A percentile compares a stretch with the other conserved stretches of the same genome.
Evolutionary conservation across 2,329 filamentous ascomycete species (phyloP).

Genomic region (Stachybotrys elegans): DNA sequence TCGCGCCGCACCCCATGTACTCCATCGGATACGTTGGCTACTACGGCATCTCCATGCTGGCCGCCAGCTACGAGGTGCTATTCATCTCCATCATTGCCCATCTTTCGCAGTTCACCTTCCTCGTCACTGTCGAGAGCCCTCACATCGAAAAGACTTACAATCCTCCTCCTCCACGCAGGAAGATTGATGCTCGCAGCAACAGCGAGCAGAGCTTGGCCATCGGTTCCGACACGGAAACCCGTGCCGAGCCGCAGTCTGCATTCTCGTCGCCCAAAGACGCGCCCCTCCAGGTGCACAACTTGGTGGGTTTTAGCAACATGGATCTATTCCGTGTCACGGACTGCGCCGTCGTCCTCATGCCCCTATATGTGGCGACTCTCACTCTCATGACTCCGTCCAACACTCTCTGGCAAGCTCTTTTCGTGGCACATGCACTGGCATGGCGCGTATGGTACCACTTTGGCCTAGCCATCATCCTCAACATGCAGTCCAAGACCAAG

Average conservation of each 20-base stretch:
- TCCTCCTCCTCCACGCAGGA: conserved; percentile 70
- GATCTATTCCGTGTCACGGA: conserved; percentile 88
- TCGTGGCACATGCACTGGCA: conserved; percentile 71
- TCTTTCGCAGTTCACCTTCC: conserved; percentile 88
- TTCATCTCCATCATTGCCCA: conserved; percentile 96
- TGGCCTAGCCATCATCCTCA: conserved; percentile 80
- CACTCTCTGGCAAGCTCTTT: conserved; percentile 67
- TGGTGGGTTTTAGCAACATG: conserved; percentile 77
- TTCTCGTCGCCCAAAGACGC: conserved; percentile 24
- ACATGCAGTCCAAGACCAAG: conserved; percentile 83
- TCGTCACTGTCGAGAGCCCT: conserved; percentile 88
- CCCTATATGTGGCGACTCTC: conserved; percentile 69
- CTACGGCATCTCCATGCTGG: conserved; percentile 98
- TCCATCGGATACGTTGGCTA: conserved; percentile 96
- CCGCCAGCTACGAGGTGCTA: conserved; percentile 93
- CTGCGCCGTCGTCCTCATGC: conserved; percentile 70
- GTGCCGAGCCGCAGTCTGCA: conserved; percentile 18
- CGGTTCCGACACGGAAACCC: conserved; percentile 16
- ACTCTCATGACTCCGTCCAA: conserved; percentile 75
- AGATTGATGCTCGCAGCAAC: conserved; percentile 29
- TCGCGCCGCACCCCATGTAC: conserved; percentile 99
- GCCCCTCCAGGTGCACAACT: conserved; percentile 71
- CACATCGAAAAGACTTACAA: conserved; percentile 99
- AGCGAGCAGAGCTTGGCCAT: conserved; percentile 21
- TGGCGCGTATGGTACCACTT: conserved; percentile 93